Conservation (phyloP, 768 basidiomycete species). For the Termitomyces sp. region DNA sequence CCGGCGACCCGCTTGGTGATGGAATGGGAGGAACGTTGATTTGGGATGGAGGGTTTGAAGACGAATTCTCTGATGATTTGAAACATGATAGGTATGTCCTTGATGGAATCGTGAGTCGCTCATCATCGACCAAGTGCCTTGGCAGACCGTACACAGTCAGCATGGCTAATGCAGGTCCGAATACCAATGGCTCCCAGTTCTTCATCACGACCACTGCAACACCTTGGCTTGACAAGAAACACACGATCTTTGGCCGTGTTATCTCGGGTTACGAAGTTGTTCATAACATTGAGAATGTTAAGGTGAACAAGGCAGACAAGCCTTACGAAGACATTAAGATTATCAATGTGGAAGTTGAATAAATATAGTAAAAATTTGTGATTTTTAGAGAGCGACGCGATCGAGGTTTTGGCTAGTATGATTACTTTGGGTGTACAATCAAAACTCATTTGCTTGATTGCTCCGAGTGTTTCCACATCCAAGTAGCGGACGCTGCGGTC, state of each 20-base stretch:
- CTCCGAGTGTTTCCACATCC: too few relatives aligned
- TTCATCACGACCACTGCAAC: constrained; percentile 96
- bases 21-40: constrained; percentile 90
- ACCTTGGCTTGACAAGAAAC: constrained; percentile 89
- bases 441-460: too few relatives aligned
- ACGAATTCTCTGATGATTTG: constrained; percentile 86
- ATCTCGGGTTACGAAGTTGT: constrained; percentile 85
- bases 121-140: background rate
- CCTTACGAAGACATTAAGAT: constrained; percentile 95
- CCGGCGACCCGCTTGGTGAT: constrained; percentile 91
- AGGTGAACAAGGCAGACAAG: constrained; percentile 79
- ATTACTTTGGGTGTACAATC: too few relatives aligned
- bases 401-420: constrained; percentile 34
- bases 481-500: too few relatives aligned
- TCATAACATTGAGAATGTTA: constrained; percentile 88
- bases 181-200: constrained; percentile 95
- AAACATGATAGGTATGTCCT: constrained; percentile 78
- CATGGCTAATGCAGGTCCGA: constrained; percentile 90
- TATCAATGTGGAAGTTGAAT: constrained; percentile 70
- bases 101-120: background rate
- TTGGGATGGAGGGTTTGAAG: constrained; percentile 88
- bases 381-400: constrained; percentile 39
- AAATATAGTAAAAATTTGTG: constrained; percentile 14
- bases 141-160: constrained; percentile 88
- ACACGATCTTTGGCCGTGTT: constrained; percentile 91